phyloP scores from a whole-genome alignment of 371 early-diverging fungal species.

The Sporodiniella umbellata region DNA sequence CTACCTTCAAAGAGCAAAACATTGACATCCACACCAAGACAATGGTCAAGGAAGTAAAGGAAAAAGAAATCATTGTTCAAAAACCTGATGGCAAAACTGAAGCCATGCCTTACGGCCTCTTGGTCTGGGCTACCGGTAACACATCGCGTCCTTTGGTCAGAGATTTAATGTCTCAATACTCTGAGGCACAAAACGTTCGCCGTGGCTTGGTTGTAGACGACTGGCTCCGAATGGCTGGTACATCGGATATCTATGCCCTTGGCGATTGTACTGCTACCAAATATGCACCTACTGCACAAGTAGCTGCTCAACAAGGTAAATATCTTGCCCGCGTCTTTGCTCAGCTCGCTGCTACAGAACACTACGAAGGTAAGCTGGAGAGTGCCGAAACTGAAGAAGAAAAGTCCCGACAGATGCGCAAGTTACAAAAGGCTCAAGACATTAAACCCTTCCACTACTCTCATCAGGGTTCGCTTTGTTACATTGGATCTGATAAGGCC shows the following conservation, averaged over 20 bases:
- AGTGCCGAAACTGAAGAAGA: slow-evolving; percentile 27
- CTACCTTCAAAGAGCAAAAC: slow-evolving; percentile 81
- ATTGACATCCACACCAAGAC: slow-evolving; percentile 86
- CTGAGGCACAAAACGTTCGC: slow-evolving; percentile 70
- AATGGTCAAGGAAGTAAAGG: slow-evolving; percentile 85
- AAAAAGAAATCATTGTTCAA: slow-evolving; percentile 77
- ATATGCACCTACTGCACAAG: slow-evolving; percentile 90
- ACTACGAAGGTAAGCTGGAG: slow-evolving; percentile 29
- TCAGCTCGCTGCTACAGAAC: slow-evolving; percentile 48
- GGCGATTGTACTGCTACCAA: slow-evolving; percentile 89
- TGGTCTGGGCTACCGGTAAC: slow-evolving; percentile 97
- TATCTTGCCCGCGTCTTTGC: slow-evolving; percentile 79
- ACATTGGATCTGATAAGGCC: slow-evolving; percentile 88
- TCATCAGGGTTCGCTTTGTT: slow-evolving; percentile 85
- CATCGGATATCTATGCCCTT: slow-evolving; percentile 75
- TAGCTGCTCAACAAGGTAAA: slow-evolving; percentile 85
- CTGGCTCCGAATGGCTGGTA: slow-evolving; percentile 74
- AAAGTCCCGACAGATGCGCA: slow-evolving; percentile 38
- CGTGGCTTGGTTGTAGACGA: slow-evolving; percentile 88
- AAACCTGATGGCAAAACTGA: slow-evolving; percentile 66
- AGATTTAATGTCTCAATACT: slow-evolving; percentile 70
- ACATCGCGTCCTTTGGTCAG: slow-evolving; percentile 78
- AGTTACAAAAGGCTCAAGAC: slow-evolving; percentile 41
- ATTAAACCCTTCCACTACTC: slow-evolving; percentile 79
- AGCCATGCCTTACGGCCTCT: slow-evolving; percentile 80